Conservation (phyloP, 129 eudicot species). For the Lactuca sativa region DNA sequence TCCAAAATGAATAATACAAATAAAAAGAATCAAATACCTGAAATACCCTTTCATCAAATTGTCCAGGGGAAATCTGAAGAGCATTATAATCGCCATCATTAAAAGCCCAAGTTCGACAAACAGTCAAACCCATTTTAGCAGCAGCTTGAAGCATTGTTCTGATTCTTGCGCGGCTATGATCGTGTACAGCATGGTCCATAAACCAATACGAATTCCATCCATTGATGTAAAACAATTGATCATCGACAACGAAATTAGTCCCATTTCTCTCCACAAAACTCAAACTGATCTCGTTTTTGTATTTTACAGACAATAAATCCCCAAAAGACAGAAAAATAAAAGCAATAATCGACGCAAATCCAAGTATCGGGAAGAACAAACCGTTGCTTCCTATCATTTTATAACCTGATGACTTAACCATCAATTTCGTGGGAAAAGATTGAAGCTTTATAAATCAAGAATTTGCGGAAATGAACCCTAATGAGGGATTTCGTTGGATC, state of each 20-base stretch:
- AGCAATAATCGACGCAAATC: conserved; percentile 72
- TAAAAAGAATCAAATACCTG: conserved; percentile 42
- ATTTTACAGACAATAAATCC: conserved; percentile 54
- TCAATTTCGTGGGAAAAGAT: conserved; percentile 12
- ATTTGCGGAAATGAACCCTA: conserved; percentile 27
- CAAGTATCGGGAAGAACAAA: conserved; percentile 70
- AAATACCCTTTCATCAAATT: conserved; percentile 76
- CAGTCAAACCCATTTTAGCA: conserved; percentile 94
- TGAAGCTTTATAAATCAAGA: conserved; percentile 19
- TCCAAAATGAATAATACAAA: background rate
- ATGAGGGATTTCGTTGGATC: conserved; percentile 33
- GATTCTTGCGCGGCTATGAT: conserved; percentile 54
- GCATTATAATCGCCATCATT: conserved; percentile 96
- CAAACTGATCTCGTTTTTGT: conserved; percentile 36
- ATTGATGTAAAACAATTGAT: conserved; percentile 64
- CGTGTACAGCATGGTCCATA: conserved; percentile 93
- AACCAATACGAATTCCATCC: conserved; percentile 99
- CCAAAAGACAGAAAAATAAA: conserved; percentile 83
- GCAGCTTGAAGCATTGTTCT: conserved; percentile 75
- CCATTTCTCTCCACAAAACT: conserved; percentile 96
- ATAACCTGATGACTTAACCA: conserved; percentile 47
- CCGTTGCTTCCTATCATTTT: conserved; percentile 64
- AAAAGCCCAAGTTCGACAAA: conserved; percentile 98
- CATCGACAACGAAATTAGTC: conserved; percentile 87
- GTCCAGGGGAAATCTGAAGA: conserved; percentile 93